Conservation (phyloP, 2,329 filamentous ascomycete species). For the Microsporum ferrugineum region DNA sequence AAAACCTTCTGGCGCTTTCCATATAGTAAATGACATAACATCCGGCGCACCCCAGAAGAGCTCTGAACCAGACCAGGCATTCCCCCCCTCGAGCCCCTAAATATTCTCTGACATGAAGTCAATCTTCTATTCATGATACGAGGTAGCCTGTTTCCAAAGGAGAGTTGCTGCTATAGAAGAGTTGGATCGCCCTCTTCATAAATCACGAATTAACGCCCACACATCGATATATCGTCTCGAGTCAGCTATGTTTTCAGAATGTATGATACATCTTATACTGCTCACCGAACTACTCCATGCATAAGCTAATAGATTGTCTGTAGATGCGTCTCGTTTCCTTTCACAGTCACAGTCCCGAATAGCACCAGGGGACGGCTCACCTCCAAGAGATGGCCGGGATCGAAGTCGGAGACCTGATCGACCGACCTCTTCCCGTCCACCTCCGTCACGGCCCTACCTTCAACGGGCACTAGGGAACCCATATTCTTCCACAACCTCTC, state of each 20-base stretch:
- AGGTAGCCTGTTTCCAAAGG: background rate
- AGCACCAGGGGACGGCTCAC: constrained; percentile 53
- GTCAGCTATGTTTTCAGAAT: constrained; percentile 16
- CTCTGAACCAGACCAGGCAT: background rate
- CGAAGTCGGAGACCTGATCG: constrained; percentile 37
- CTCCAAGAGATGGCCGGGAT: constrained; percentile 36
- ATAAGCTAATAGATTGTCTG: constrained; percentile 1
- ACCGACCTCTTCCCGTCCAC: constrained; percentile 36
- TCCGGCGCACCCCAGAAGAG: background rate
- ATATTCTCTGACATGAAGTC: background rate
- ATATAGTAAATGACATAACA: background rate
- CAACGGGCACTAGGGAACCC: constrained; percentile 56
- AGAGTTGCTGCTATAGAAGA: background rate
- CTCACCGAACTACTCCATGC: background rate
- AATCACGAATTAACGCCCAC: background rate
- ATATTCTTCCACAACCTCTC: constrained; percentile 63
- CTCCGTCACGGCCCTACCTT: constrained; percentile 40
- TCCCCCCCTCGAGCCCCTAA: background rate
- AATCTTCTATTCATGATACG: background rate
- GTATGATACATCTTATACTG: constrained; percentile 7
- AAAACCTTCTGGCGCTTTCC: background rate
- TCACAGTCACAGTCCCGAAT: constrained; percentile 91
- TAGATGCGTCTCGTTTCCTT: constrained; percentile 93
- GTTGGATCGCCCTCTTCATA: background rate
- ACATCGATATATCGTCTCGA: background rate